Percentiles rank a stretch among this genome's conserved stretches.
These are phyloP conservation scores for Selenicereus undatus DNA, from an alignment of 148 eudicot species.

Conservation along the genomic window DNA sequence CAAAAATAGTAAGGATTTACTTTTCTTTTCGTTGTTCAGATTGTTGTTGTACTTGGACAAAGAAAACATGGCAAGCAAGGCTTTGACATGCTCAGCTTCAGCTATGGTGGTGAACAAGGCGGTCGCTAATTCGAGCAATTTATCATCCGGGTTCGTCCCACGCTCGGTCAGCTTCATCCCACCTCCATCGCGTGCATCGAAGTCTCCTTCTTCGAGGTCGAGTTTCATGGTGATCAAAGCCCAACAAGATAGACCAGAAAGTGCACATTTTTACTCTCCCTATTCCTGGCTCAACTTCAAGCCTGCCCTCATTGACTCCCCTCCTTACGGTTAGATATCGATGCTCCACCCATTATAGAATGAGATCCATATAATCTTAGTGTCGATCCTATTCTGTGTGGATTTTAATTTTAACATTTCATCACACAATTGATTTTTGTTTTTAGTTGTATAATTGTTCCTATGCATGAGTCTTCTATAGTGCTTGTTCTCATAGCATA, in stretches of 20 bases:
- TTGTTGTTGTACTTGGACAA: neutral
- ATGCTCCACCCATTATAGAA: too few species aligned
- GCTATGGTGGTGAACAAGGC: neutral
- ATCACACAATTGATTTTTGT: too few species aligned
- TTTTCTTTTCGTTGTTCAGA: neutral
- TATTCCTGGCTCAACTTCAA: neutral
- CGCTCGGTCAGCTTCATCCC: slow-evolving; percentile 25
- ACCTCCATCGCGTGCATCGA: neutral
- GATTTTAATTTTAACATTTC: too few species aligned
- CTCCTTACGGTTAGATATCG: neutral
- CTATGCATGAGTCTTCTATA: too few species aligned
- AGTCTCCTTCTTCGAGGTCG: neutral
- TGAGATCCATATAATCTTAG: too few species aligned
- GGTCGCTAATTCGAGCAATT: neutral
- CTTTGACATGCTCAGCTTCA: slow-evolving; percentile 7
- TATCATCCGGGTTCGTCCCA: slow-evolving; percentile 17
- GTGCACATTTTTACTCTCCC: neutral
- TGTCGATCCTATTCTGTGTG: too few species aligned
- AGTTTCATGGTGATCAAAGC: slow-evolving; percentile 35
- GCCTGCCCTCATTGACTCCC: slow-evolving; percentile 6
- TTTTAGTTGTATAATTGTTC: too few species aligned
- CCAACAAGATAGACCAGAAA: slow-evolving; percentile 24
- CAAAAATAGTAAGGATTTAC: too few species aligned
- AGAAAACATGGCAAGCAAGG: slow-evolving; percentile 3
- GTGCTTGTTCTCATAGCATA: too few species aligned